Evolutionary conservation across 176 grass and related monocot genomes (phyloP).

Genomic region (Paspalum notatum): DNA sequence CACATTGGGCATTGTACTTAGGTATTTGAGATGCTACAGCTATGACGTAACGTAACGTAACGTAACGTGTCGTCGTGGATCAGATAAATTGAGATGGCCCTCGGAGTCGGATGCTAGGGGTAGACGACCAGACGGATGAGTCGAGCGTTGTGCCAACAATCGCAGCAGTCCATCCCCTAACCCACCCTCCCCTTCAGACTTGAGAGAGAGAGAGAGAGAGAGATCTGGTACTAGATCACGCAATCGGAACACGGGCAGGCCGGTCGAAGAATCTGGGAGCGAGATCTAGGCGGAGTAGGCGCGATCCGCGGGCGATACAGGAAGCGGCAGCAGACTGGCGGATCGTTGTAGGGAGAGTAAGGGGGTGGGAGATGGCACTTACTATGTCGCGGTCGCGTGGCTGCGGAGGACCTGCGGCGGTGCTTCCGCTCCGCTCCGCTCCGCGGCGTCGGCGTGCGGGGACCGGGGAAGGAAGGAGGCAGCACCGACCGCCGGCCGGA

Average conservation of each 20-base stretch:
- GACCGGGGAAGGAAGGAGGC: too few species aligned
- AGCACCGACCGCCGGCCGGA: too few species aligned
- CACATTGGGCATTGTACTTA: too few species aligned
- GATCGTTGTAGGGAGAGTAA: not conserved
- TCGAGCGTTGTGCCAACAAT: not conserved
- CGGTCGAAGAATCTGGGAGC: not conserved
- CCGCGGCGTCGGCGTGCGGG: too few species aligned
- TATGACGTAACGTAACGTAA: not conserved
- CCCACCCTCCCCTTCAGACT: too few species aligned
- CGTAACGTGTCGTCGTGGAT: too few species aligned
- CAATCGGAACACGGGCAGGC: not conserved
- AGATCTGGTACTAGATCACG: not conserved
- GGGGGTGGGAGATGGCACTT: not conserved
- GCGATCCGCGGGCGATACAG: not conserved
- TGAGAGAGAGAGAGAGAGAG: too few species aligned
- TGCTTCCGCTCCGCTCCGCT: too few species aligned
- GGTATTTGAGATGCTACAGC: not conserved
- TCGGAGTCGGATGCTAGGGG: not conserved
- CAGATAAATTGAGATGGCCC: not conserved
- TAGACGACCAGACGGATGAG: not conserved
- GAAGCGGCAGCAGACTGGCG: not conserved
- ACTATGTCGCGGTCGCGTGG: not conserved
- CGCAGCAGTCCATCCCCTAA: too few species aligned
- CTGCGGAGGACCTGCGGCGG: not conserved
- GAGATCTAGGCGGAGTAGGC: constrained; percentile 7